A percentile compares a stretch with the other conserved stretches of the same genome.
These are phyloP conservation scores for Metschnikowia chrysomelidarum DNA, from an alignment of 805 yeast species.

Conservation along the genomic window DNA sequence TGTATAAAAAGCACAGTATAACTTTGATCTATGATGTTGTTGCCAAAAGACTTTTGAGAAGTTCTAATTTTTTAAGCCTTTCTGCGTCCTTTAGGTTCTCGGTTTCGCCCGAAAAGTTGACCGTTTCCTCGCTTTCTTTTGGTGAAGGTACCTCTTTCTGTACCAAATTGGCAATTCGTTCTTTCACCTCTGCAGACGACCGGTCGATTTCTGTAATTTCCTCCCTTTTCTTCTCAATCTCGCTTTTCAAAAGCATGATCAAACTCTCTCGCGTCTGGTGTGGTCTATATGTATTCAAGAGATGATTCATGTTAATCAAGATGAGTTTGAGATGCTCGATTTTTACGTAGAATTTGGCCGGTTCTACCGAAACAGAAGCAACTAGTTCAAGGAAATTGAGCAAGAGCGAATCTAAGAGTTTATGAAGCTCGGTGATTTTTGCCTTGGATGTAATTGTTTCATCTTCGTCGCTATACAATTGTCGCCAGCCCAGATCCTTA, in stretches of 20 bases:
- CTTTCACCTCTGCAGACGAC: conserved; percentile 40
- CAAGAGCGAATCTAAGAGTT: conserved; percentile 72
- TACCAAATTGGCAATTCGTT: conserved; percentile 28
- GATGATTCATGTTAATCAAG: conserved; percentile 85
- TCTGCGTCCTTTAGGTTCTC: too few species aligned
- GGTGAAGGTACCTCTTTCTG: neutral
- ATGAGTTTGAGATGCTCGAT: conserved; percentile 78
- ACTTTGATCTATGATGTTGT: too few species aligned
- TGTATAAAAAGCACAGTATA: too few species aligned
- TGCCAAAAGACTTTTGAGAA: too few species aligned
- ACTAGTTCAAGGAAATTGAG: conserved; percentile 79
- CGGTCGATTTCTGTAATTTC: conserved; percentile 49
- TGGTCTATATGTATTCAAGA: conserved; percentile 88
- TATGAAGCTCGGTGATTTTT: conserved; percentile 73
- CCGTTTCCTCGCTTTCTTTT: neutral
- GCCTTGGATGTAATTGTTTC: conserved; percentile 36
- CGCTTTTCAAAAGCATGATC: conserved; percentile 68
- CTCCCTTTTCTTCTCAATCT: conserved; percentile 58
- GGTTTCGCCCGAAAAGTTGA: too few species aligned
- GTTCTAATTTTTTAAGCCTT: too few species aligned
- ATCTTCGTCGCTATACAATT: conserved; percentile 54
- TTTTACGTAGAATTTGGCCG: conserved; percentile 56
- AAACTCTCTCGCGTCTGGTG: conserved; percentile 93
- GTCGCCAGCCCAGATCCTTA: conserved; percentile 72
- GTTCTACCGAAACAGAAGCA: conserved; percentile 73